Conservation (phyloP, 164 flowering plant genomes). For the Berberis thunbergii region DNA sequence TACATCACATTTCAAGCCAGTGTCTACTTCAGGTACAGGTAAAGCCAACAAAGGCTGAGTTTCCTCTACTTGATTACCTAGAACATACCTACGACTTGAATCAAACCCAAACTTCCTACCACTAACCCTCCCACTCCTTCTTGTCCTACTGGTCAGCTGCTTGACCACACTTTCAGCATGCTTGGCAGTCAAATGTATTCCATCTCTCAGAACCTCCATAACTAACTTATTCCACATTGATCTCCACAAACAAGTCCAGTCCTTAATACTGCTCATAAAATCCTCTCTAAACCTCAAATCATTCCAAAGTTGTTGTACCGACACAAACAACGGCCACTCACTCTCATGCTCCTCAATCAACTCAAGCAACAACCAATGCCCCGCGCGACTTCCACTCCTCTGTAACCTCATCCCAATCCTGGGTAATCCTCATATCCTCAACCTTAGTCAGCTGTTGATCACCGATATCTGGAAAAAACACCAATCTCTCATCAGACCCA, state of each 20-base stretch:
- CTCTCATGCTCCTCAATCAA: constrained; percentile 32
- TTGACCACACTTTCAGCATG: neutral
- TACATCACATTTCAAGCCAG: neutral
- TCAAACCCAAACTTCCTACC: neutral
- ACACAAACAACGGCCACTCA: constrained; percentile 24
- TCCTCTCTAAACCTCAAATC: constrained; percentile 26
- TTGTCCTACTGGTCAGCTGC: neutral
- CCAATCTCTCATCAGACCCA: constrained; percentile 32
- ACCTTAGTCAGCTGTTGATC: constrained; percentile 40
- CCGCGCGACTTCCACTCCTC: constrained; percentile 46
- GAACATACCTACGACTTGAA: neutral
- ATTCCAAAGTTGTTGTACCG: constrained; percentile 59
- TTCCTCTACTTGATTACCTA: neutral
- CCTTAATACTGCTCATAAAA: constrained; percentile 19
- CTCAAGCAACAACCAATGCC: constrained; percentile 46
- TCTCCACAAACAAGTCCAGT: constrained; percentile 39
- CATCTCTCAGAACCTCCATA: neutral
- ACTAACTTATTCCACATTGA: constrained; percentile 27
- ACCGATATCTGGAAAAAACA: constrained; percentile 87
- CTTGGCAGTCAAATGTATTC: neutral
- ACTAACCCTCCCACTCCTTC: neutral
- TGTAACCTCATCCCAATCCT: constrained; percentile 46
- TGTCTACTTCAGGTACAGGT: neutral
- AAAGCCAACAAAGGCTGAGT: neutral
- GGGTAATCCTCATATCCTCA: constrained; percentile 36